phyloP scores from a whole-genome alignment of 1,284 basidiomycete genomes.

The Phylloboletellus chloephorus region DNA sequence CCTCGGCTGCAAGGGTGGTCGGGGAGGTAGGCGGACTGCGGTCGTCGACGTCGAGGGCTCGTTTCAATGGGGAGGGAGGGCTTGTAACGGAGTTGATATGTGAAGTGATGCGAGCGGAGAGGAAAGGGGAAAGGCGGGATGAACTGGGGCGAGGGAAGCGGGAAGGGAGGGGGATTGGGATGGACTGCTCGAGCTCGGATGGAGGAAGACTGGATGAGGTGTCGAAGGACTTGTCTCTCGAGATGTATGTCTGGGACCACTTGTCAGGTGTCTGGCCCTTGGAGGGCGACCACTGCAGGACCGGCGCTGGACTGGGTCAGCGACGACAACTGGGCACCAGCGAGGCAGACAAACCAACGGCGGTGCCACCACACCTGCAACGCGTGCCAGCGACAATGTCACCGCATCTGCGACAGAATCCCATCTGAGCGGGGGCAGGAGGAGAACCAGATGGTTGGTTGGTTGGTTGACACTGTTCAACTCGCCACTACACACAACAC shows the following conservation, averaged over 20 bases:
- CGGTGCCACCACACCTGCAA: conserved; percentile 70
- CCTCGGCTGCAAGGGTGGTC: conserved; percentile 30
- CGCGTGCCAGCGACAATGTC: conserved; percentile 65
- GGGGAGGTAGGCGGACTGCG: conserved; percentile 35
- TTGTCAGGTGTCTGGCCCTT: conserved; percentile 48
- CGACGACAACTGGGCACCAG: conserved; percentile 2
- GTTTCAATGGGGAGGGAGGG: conserved; percentile 54
- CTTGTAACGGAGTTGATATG: conserved; percentile 54
- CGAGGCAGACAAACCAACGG: conserved; percentile 56
- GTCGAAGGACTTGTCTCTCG: conserved; percentile 43
- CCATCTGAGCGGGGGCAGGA: conserved; percentile 41
- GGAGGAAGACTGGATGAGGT: conserved; percentile 21
- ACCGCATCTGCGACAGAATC: conserved; percentile 75
- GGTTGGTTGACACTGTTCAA: no score
- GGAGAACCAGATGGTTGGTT: no score
- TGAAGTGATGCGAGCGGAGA: conserved; percentile 47
- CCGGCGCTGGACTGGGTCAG: conserved; percentile 47
- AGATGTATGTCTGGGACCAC: conserved; percentile 74
- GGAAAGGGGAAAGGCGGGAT: conserved; percentile 28
- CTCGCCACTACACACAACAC: conserved; percentile 9
- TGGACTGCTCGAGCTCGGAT: conserved; percentile 13
- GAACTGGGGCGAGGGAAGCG: conserved; percentile 49
- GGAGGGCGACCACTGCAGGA: conserved; percentile 56
- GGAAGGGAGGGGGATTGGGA: conserved; percentile 30
- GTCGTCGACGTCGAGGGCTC: conserved; percentile 28